Conservation (phyloP, 805 yeast species). For the Jamesozyma jinghongensis region DNA sequence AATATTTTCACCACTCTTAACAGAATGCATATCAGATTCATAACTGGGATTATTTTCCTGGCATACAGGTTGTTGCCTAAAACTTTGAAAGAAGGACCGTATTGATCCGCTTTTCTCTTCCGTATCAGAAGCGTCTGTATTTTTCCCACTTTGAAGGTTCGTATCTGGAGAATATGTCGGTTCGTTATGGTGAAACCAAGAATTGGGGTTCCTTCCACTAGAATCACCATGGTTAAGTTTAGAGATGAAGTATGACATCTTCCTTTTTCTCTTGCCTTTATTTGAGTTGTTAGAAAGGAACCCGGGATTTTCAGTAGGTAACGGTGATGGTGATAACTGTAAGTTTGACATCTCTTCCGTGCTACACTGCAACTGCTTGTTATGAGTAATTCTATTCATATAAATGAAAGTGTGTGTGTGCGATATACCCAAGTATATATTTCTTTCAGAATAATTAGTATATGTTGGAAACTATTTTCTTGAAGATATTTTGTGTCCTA, state of each 20-base stretch:
- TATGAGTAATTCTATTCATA: too few relatives aligned
- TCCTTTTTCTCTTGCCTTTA: not conserved
- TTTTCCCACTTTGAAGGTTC: too few relatives aligned
- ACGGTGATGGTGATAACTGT: conserved; percentile 1
- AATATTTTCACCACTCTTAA: not conserved
- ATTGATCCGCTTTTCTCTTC: not conserved
- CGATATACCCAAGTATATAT: too few relatives aligned
- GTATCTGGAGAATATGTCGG: too few relatives aligned
- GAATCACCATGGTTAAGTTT: not conserved
- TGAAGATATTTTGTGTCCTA: too few relatives aligned
- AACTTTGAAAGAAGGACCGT: not conserved
- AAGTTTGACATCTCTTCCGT: conserved; percentile 1
- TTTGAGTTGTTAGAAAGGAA: too few relatives aligned
- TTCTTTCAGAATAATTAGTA: too few relatives aligned
- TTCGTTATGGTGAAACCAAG: too few relatives aligned
- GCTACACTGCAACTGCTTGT: not conserved
- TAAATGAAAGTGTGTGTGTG: too few relatives aligned
- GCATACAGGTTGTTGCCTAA: not conserved
- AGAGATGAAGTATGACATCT: not conserved
- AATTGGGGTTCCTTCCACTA: too few relatives aligned
- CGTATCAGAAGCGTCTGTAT: not conserved
- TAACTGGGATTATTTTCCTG: not conserved
- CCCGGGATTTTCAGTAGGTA: too few relatives aligned
- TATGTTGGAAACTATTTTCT: too few relatives aligned
- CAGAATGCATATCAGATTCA: not conserved